Evolutionary conservation across 2,329 filamentous ascomycete species (phyloP).

Genomic region (Pseudogymnoascus sp.): DNA sequence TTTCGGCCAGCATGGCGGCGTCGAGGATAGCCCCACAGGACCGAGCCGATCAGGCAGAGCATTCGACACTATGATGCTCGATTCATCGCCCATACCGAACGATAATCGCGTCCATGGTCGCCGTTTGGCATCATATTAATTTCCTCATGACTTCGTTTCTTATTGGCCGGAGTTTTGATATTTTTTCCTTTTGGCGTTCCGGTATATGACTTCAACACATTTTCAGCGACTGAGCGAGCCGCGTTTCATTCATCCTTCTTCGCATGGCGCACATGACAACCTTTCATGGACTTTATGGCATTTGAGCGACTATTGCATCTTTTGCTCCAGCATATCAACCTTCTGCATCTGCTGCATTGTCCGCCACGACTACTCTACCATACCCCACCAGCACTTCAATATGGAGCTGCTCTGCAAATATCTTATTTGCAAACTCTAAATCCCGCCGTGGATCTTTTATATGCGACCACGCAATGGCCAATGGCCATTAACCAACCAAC

Average conservation of each 20-base stretch:
- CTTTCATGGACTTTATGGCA: slow-evolving; percentile 1
- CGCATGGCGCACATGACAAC: background rate
- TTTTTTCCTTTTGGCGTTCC: slow-evolving; percentile 11
- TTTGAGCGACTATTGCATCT: slow-evolving; percentile 3
- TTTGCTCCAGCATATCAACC: slow-evolving; percentile 2
- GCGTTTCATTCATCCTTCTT: background rate
- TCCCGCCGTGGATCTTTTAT: background rate
- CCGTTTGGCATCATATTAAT: slow-evolving; percentile 59
- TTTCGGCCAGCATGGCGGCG: slow-evolving; percentile 66
- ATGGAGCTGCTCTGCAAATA: slow-evolving; percentile 6
- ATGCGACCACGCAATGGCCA: background rate
- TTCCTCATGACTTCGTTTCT: slow-evolving; percentile 10
- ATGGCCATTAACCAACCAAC: background rate
- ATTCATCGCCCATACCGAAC: slow-evolving; percentile 37
- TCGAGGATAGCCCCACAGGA: slow-evolving; percentile 54
- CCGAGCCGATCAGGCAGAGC: slow-evolving; percentile 23
- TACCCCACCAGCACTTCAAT: background rate
- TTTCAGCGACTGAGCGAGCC: slow-evolving; percentile 9
- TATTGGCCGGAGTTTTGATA: background rate
- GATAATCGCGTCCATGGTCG: slow-evolving; percentile 48
- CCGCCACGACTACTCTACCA: background rate
- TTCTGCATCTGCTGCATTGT: slow-evolving; percentile 1
- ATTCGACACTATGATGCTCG: slow-evolving; percentile 33
- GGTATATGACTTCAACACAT: slow-evolving; percentile 10
- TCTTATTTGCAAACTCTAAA: background rate